Conservation (phyloP, 176 grass and related monocot species). For the Avena atlantica region DNA sequence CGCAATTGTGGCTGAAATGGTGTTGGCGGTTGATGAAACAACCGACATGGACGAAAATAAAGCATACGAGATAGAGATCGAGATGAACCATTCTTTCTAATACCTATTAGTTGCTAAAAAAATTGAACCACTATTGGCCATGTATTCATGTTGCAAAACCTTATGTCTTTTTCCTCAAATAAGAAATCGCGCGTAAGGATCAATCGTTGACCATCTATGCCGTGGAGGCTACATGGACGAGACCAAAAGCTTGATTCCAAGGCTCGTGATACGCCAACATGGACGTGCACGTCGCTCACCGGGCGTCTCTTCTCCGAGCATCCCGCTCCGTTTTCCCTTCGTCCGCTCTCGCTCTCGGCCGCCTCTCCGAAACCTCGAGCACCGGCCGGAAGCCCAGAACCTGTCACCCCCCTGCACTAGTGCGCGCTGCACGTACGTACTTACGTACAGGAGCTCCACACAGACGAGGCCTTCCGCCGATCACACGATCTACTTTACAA, state of each 20-base stretch:
- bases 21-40: not conserved
- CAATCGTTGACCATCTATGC: not conserved
- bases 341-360: not conserved
- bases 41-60: not conserved
- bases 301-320: not conserved
- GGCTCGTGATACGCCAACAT: not conserved
- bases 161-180: too few species aligned
- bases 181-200: not conserved
- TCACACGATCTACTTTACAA: not conserved
- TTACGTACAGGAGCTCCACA: not conserved
- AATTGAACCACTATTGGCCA: too few species aligned
- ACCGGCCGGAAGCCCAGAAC: too few species aligned
- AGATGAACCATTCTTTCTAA: not conserved
- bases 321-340: not conserved
- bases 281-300: not conserved
- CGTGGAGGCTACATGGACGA: not conserved
- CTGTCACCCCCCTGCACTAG: too few species aligned
- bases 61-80: not conserved
- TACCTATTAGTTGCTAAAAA: too few species aligned
- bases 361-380: not conserved
- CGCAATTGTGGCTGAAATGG: not conserved
- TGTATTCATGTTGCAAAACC: too few species aligned
- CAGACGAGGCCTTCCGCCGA: not conserved
- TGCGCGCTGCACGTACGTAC: too few species aligned
- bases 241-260: not conserved